Base-by-base conservation (phyloP, 306 rosid species). In the Acacia melanoxylon region DNA sequence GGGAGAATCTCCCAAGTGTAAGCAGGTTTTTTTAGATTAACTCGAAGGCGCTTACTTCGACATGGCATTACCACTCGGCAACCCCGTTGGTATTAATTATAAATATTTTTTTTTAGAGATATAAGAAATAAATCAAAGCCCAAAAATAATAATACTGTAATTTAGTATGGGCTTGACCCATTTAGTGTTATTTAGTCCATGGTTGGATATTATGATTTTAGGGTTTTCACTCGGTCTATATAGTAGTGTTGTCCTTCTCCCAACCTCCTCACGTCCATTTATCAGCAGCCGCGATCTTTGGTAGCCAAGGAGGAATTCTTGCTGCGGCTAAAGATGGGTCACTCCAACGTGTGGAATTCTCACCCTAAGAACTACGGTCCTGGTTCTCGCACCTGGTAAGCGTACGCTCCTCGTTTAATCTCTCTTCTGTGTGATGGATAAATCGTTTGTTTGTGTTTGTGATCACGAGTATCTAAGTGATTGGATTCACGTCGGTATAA, bases 351-450 rank as follows among this genome's bases (percentile, higher is more conserved):
- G 3, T 93, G 98, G 98, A 94, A 92, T 75, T 90, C 98, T 68
- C 98, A 91, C 83, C 97, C 98, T 3, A 91, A 94, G 91, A 93
- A 19, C 85, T 94, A 94, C 51, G 98, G 98, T 25, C 98, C 98
- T 80, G 97, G 98, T 52, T 93, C 98, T 70, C 95, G 98, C 85
- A 73, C 98, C 77, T 94, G 98, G 97, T 94, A 86, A 67, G 46
- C 12, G 4, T 54, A 2, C 3, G 19, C 0, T 65, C 62, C 3
- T 45, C 17, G 10, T 19, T 56, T 22, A 16, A 17, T n/a, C 33
- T 19, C 8, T 46, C 31, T 1, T 29, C 31, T 29, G 2, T 58
- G 3, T 24, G 12, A 52, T 1, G 37, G 40, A 25, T n/a, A 59
- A 72, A n/a, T 63, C 31, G 6, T 49, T 29, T 14, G 44, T 35